Base-by-base conservation (phyloP, 163 green algal genomes). In the Coccomyxa subellipsoidea region DNA sequence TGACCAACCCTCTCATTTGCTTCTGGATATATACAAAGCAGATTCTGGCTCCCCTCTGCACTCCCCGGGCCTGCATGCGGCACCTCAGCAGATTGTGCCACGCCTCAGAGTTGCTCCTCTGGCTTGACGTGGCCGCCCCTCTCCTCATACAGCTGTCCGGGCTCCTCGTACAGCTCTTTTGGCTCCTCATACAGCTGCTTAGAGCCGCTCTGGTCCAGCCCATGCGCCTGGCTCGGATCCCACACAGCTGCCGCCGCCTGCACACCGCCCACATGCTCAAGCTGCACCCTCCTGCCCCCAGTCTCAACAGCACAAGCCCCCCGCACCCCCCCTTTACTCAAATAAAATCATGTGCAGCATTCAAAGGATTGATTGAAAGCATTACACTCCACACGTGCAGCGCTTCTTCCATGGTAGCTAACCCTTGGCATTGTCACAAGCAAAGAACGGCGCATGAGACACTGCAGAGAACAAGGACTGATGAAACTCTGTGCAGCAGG, bases 221-320 rank as follows among this genome's bases (percentile, higher is more conserved):
- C 2, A n/a, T 73, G 66, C 7, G 21, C 10, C 66, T 73, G 66
- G 6, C n/a, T n/a, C 0, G 1, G 8, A 6, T 73, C 66, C 66
- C 66, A 73, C 66, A 73, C 66, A 36, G 66, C 66, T n/a, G 66
- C 66, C n/a, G 66, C 66, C 32, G 66, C 66, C 66, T 73, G 66
- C 66, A 73, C 8, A 73, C 23, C 23, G 15, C 47, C n/a, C n/a
- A n/a, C n/a, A n/a, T n/a, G n/a, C n/a, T n/a, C n/a, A n/a, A n/a
- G n/a, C n/a, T n/a, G n/a, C n/a, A n/a, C n/a, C n/a, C 47, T 29
- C 18, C 12, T 18, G 18, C 47, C 47, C 47, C 47, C 47, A 29
- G 47, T 66, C 47, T 66, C 12, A 66, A 18, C 47, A 66, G 12
- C 47, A 66, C 18, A 12, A 66, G 18, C 12, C 12, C 12, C 47